Conservation (phyloP, 2,329 filamentous ascomycete genomes). For the Hortaea werneckii region DNA sequence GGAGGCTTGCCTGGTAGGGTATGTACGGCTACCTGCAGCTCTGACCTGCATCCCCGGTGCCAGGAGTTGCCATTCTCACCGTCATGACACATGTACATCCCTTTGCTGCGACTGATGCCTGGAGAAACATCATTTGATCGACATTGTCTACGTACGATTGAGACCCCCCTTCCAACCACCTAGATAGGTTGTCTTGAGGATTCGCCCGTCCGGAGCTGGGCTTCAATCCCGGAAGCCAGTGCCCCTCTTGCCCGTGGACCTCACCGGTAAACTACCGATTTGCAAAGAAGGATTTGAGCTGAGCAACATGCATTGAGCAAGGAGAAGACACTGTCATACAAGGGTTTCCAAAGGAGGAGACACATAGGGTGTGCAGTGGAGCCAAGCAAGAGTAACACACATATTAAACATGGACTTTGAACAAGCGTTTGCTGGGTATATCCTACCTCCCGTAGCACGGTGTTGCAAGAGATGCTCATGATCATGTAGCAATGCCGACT, state of each 20-base stretch:
- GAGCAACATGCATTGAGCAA: background rate
- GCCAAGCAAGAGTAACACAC: background rate
- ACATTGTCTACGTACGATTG: no score
- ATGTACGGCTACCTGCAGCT: slow-evolving; percentile 15
- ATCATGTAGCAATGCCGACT: slow-evolving; percentile 23
- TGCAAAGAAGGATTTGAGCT: background rate
- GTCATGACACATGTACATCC: background rate
- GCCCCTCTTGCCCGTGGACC: background rate
- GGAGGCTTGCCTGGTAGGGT: slow-evolving; percentile 16
- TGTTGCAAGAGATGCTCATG: slow-evolving; percentile 5
- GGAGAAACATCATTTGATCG: no score
- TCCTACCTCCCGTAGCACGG: slow-evolving; percentile 7
- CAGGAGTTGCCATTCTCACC: slow-evolving; percentile 6
- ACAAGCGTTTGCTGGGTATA: slow-evolving; percentile 14
- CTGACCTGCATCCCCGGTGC: slow-evolving; percentile 7
- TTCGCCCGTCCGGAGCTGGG: no score
- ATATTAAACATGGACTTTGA: slow-evolving; percentile 14
- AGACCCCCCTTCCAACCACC: no score
- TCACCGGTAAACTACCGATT: background rate
- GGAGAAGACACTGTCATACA: background rate
- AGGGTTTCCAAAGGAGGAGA: background rate
- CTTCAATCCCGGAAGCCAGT: no score
- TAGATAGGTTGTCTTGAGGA: no score
- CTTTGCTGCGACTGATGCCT: no score
- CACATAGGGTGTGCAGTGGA: background rate